Evolutionary conservation across 2,329 filamentous ascomycete species (phyloP).

Genomic region (Penicillium sp.): DNA sequence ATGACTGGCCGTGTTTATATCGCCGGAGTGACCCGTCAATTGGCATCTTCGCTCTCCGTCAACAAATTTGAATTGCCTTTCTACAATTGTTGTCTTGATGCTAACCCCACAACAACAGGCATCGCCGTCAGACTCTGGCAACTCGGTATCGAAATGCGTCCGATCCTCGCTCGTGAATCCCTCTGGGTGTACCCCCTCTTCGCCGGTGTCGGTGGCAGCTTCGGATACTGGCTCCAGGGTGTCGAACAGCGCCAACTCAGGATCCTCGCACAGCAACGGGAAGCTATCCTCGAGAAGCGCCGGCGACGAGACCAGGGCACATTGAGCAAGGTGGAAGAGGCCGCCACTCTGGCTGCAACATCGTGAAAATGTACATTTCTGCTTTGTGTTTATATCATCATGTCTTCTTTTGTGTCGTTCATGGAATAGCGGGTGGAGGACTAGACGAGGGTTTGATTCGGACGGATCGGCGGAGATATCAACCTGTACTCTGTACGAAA

Average conservation of each 20-base stretch:
- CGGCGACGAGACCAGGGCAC: conserved; percentile 72
- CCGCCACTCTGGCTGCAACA: conserved; percentile 41
- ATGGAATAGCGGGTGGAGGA: neutral
- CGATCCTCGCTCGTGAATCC: conserved; percentile 81
- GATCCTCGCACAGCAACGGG: conserved; percentile 78
- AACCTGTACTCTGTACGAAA: neutral
- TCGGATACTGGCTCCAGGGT: conserved; percentile 95
- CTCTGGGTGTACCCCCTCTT: conserved; percentile 94
- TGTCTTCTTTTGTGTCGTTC: conserved; percentile 13
- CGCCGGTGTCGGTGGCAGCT: conserved; percentile 81
- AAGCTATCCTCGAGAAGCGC: conserved; percentile 85
- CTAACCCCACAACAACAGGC: conserved; percentile 59
- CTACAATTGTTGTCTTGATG: neutral
- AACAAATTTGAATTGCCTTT: neutral
- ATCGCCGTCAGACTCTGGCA: conserved; percentile 93
- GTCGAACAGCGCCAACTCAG: conserved; percentile 82
- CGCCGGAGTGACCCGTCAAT: neutral
- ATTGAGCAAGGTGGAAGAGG: conserved; percentile 39
- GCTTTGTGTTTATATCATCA: conserved; percentile 9
- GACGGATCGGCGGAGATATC: neutral
- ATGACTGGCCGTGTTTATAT: neutral
- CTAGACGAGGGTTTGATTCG: neutral
- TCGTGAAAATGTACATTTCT: conserved; percentile 34
- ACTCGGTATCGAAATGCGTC: conserved; percentile 97
- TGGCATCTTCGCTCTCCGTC: neutral